Conservation (phyloP, 805 yeast species). For the Metschnikowia colocasiae region DNA sequence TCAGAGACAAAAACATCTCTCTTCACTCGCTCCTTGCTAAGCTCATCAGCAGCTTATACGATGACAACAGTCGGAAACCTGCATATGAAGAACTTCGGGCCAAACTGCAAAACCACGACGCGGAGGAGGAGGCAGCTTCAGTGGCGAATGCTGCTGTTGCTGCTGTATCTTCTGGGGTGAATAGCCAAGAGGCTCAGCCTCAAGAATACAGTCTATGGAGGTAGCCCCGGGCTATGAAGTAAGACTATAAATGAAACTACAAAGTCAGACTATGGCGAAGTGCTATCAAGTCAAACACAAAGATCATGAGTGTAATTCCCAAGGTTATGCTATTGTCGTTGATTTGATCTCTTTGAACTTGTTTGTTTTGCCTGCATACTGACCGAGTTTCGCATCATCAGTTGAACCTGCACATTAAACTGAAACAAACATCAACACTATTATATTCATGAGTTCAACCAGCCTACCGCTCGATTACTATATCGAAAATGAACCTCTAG, state of each 20-base stretch:
- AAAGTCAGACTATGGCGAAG: background rate
- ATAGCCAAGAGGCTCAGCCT: conserved; percentile 27
- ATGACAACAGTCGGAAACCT: background rate
- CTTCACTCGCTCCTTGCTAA: conserved; percentile 14
- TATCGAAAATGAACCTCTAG: background rate
- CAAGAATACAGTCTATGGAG: conserved; percentile 39
- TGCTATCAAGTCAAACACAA: no score
- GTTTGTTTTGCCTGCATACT: background rate
- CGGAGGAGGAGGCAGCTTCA: conserved; percentile 27
- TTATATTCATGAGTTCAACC: conserved; percentile 2
- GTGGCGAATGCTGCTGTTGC: conserved; percentile 40
- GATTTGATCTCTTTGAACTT: no score
- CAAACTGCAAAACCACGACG: conserved; percentile 9
- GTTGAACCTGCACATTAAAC: conserved; percentile 1
- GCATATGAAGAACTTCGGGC: conserved; percentile 11
- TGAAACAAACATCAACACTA: conserved; percentile 3
- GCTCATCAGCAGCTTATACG: conserved; percentile 13
- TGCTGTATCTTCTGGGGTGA: conserved; percentile 29
- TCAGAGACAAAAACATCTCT: conserved; percentile 37
- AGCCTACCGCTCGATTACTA: conserved; percentile 2
- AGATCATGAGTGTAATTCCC: no score
- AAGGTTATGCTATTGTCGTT: no score
- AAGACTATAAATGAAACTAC: no score
- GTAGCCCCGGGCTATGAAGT: no score
- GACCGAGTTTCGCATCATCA: background rate